These are phyloP conservation scores for Handroanthus guayacan DNA, from an alignment of 257 asterid genomes.

Conservation along the genomic window DNA sequence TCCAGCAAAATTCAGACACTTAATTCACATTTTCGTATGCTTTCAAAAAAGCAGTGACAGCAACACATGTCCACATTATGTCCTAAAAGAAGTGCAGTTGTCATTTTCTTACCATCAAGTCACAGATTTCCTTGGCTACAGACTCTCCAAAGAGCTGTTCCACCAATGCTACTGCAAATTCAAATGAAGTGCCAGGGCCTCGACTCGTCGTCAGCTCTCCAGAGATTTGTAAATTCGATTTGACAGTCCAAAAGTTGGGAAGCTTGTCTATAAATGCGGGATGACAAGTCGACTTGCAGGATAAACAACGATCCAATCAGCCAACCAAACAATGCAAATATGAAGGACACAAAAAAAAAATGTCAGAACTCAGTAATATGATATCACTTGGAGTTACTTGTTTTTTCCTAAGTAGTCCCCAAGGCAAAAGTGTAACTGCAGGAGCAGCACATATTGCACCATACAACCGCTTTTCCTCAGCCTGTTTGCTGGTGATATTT, in stretches of 20 bases:
- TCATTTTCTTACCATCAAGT: conserved; percentile 55
- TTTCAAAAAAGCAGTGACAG: not conserved
- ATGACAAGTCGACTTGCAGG: conserved; percentile 81
- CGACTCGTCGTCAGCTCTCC: conserved; percentile 94
- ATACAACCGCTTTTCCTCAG: conserved; percentile 73
- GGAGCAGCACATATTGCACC: conserved; percentile 98
- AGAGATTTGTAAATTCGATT: conserved; percentile 75
- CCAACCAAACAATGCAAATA: conserved; percentile 6
- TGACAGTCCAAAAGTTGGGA: conserved; percentile 82
- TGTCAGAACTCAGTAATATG: not conserved
- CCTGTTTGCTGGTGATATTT: conserved; percentile 78
- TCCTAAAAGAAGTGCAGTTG: conserved; percentile 12
- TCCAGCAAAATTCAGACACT: not conserved
- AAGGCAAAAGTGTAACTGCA: conserved; percentile 89
- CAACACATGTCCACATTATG: not conserved
- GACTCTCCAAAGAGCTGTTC: conserved; percentile 85
- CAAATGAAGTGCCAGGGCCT: conserved; percentile 91
- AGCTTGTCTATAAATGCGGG: conserved; percentile 91
- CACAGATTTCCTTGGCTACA: conserved; percentile 65
- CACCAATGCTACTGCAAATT: conserved; percentile 77
- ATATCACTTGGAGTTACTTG: conserved; percentile 47
- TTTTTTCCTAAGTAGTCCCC: conserved; percentile 90
- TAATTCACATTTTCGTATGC: not conserved
- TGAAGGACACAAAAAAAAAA: not conserved
- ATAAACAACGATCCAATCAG: conserved; percentile 44